phyloP scores from a whole-genome alignment of 495 filamentous ascomycete genomes.

The Coniosporium apollinis region DNA sequence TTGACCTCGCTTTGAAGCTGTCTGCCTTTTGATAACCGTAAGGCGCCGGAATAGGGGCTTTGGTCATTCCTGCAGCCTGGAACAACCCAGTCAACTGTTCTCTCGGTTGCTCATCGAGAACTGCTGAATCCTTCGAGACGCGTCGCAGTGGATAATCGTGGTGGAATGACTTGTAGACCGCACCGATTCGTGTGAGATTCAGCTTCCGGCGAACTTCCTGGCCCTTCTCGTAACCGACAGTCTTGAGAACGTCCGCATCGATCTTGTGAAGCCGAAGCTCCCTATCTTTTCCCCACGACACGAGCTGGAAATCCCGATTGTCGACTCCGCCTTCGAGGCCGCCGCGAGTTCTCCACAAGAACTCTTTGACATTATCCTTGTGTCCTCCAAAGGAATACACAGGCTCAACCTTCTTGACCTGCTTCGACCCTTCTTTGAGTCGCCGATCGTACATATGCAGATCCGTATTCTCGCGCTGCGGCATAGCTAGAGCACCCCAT shows the following conservation, averaged over 20 bases:
- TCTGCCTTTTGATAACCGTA: neutral
- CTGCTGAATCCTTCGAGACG: neutral
- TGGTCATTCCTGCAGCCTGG: neutral
- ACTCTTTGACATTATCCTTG: constrained; percentile 77
- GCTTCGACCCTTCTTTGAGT: constrained; percentile 26
- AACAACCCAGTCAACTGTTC: neutral
- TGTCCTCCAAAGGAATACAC: constrained; percentile 68
- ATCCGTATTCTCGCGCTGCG: constrained; percentile 67
- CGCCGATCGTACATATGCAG: constrained; percentile 75
- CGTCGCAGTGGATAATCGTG: too few relatives aligned
- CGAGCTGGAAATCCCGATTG: constrained; percentile 78
- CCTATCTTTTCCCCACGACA: constrained; percentile 83
- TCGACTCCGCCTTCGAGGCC: constrained; percentile 52
- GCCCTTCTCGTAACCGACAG: constrained; percentile 64
- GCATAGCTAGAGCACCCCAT: constrained; percentile 76
- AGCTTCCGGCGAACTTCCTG: constrained; percentile 45
- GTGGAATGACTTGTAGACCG: constrained; percentile 75
- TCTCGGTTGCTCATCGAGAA: neutral
- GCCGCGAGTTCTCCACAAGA: constrained; percentile 77
- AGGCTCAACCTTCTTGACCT: constrained; percentile 33
- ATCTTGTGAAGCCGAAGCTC: constrained; percentile 66
- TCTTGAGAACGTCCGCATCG: constrained; percentile 41
- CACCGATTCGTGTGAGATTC: constrained; percentile 63
- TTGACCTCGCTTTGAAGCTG: neutral
- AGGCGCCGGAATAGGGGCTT: neutral